A percentile compares a stretch with the other conserved stretches of the same genome.
phyloP scores from a whole-genome alignment of 768 basidiomycete genomes.

The Boletus subparvulus region DNA sequence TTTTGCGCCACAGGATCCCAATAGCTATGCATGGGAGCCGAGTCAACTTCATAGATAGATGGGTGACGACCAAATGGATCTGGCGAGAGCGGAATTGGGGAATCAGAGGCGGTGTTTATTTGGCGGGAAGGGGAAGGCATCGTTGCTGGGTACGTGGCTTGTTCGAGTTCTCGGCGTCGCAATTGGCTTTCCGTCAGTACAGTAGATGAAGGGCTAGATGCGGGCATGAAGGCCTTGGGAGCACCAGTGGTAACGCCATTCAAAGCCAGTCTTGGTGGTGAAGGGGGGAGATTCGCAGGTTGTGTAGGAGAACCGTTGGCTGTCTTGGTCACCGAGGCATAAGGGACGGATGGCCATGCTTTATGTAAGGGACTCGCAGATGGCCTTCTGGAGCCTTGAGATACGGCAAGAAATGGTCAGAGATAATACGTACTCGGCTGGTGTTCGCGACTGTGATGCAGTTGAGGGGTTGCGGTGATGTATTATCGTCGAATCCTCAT shows the following conservation, averaged over 20 bases:
- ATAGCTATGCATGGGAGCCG: constrained; percentile 35
- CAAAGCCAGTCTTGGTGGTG: constrained; percentile 63
- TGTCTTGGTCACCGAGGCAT: constrained; percentile 33
- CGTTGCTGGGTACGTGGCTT: constrained; percentile 44
- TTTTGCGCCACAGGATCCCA: constrained; percentile 42
- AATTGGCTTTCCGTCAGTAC: constrained; percentile 46
- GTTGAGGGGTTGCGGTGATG: constrained; percentile 20
- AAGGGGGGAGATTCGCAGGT: constrained; percentile 36
- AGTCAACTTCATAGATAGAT: constrained; percentile 43
- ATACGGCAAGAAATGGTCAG: constrained; percentile 4
- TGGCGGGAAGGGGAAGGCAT: constrained; percentile 29
- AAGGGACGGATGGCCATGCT: constrained; percentile 48
- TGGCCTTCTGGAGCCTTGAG: constrained; percentile 11
- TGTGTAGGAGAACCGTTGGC: constrained; percentile 21
- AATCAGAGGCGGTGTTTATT: constrained; percentile 34
- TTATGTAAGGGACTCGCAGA: constrained; percentile 15
- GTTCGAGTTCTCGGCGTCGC: constrained; percentile 54
- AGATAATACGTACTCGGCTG: constrained; percentile 22
- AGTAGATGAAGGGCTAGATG: constrained; percentile 17
- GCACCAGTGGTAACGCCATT: constrained; percentile 67
- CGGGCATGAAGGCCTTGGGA: constrained; percentile 46
- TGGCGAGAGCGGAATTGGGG: constrained; percentile 79
- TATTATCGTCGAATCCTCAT: constrained; percentile 22
- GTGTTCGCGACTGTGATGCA: constrained; percentile 12
- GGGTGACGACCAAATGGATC: constrained; percentile 79